phyloP scores from a whole-genome alignment of 139 green algal genomes.

The Marvania coccoides region DNA sequence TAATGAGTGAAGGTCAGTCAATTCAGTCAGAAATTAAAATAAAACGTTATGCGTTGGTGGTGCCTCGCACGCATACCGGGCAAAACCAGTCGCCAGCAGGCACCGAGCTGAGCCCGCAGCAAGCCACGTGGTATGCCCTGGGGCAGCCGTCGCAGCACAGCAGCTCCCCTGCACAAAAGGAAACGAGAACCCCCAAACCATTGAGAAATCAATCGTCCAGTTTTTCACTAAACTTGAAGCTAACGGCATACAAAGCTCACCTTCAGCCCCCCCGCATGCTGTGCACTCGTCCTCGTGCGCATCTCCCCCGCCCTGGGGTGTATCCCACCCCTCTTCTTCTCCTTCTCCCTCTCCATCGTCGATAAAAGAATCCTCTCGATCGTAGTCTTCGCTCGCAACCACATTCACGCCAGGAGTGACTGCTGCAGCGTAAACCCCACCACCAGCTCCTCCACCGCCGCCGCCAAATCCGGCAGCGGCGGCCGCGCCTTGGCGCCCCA shows the following conservation, averaged over 20 bases:
- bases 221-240: too few relatives aligned
- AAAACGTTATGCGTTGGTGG: too few relatives aligned
- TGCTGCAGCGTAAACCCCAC: too few relatives aligned
- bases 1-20: too few relatives aligned
- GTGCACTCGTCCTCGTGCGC: neutral
- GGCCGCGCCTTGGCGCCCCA: neutral
- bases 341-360: neutral
- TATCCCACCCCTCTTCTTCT: neutral
- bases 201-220: too few relatives aligned
- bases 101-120: neutral
- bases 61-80: conserved; percentile 9
- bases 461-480: neutral
- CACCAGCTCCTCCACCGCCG: neutral
- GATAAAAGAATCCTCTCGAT: conserved; percentile 5
- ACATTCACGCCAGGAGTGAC: too few relatives aligned
- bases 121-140: conserved; percentile 10
- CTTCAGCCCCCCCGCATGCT: neutral
- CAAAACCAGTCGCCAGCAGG: conserved; percentile 25
- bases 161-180: conserved; percentile 24
- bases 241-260: too few relatives aligned
- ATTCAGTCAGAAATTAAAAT: too few relatives aligned
- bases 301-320: neutral
- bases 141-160: conserved; percentile 30
- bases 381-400: neutral
- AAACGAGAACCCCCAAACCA: too few relatives aligned